Percentiles rank a stretch among this genome's conserved stretches.
phyloP scores from a whole-genome alignment of 2,329 filamentous ascomycete genomes.

The Aspergillus spinulosporus region DNA sequence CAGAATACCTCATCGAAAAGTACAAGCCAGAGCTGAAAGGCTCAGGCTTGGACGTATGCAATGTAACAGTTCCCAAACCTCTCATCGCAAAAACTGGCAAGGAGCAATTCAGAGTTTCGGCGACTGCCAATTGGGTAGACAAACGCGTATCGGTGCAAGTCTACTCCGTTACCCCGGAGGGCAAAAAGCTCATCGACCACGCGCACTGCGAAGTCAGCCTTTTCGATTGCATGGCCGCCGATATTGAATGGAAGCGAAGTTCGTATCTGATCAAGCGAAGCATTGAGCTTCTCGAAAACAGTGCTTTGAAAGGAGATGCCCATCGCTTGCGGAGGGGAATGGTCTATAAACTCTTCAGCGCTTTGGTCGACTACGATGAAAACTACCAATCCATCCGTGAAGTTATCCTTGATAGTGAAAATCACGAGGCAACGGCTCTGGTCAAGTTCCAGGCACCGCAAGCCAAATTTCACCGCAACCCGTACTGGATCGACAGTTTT shows the following conservation, averaged over 20 bases:
- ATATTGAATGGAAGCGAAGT: constrained; percentile 28
- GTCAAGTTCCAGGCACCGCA: constrained; percentile 57
- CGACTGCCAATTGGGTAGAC: constrained; percentile 38
- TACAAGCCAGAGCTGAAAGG: constrained; percentile 36
- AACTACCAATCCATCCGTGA: constrained; percentile 61
- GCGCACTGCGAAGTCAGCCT: constrained; percentile 38
- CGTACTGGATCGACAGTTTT: constrained; percentile 61
- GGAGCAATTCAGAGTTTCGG: constrained; percentile 40
- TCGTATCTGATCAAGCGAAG: constrained; percentile 64
- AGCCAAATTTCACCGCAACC: constrained; percentile 59
- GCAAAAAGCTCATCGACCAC: constrained; percentile 41
- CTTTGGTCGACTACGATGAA: constrained; percentile 57
- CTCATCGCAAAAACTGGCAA: constrained; percentile 56
- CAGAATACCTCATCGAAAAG: constrained; percentile 35
- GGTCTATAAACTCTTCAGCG: constrained; percentile 72
- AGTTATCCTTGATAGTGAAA: constrained; percentile 58
- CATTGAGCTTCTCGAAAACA: constrained; percentile 59
- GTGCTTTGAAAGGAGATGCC: constrained; percentile 64
- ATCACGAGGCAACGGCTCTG: constrained; percentile 57
- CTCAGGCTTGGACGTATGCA: constrained; percentile 35
- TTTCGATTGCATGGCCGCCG: constrained; percentile 29
- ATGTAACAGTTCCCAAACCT: constrained; percentile 47
- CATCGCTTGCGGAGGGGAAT: constrained; percentile 73
- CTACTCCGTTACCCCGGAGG: constrained; percentile 40
- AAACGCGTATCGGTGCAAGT: constrained; percentile 34